phyloP scores from a whole-genome alignment of 2,329 filamentous ascomycete species.

The Aspergillus ruber region DNA sequence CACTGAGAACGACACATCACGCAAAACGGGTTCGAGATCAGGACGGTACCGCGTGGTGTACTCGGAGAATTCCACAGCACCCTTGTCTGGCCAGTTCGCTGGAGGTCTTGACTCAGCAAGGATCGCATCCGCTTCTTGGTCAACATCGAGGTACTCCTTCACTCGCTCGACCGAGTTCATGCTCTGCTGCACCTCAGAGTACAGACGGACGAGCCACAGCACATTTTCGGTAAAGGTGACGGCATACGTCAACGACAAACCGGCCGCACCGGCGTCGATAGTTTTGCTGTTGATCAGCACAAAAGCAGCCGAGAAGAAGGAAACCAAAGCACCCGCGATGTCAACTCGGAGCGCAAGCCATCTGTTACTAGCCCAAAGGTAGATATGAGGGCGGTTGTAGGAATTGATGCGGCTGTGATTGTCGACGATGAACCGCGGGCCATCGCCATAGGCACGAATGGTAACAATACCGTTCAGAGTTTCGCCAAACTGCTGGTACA shows the following conservation, averaged over 20 bases:
- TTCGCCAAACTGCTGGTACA: conserved; percentile 98
- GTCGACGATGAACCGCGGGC: conserved; percentile 86
- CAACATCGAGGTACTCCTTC: conserved; percentile 93
- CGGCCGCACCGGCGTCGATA: conserved; percentile 85
- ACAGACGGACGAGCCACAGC: conserved; percentile 89
- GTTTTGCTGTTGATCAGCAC: conserved; percentile 75
- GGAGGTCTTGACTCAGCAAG: conserved; percentile 73
- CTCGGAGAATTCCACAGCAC: conserved; percentile 76
- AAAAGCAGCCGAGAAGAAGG: conserved; percentile 90
- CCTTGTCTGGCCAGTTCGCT: conserved; percentile 75
- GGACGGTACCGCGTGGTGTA: conserved; percentile 86
- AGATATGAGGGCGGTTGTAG: conserved; percentile 89
- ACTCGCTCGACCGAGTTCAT: conserved; percentile 99
- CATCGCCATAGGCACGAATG: conserved; percentile 92
- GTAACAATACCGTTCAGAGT: conserved; percentile 92
- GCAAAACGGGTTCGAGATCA: conserved; percentile 81
- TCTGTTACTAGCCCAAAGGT: conserved; percentile 91
- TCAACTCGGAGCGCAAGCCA: conserved; percentile 95
- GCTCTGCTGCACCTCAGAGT: conserved; percentile 94
- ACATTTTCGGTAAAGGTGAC: conserved; percentile 97
- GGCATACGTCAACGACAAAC: conserved; percentile 89
- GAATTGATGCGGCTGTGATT: conserved; percentile 84
- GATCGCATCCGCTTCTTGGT: conserved; percentile 78
- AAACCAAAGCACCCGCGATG: conserved; percentile 79
- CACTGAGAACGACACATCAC: conserved; percentile 79